Evolutionary conservation across 805 yeast species (phyloP), one percentile per base, ranked within the genome.

Genomic region (Sungouiella blattae): DNA sequence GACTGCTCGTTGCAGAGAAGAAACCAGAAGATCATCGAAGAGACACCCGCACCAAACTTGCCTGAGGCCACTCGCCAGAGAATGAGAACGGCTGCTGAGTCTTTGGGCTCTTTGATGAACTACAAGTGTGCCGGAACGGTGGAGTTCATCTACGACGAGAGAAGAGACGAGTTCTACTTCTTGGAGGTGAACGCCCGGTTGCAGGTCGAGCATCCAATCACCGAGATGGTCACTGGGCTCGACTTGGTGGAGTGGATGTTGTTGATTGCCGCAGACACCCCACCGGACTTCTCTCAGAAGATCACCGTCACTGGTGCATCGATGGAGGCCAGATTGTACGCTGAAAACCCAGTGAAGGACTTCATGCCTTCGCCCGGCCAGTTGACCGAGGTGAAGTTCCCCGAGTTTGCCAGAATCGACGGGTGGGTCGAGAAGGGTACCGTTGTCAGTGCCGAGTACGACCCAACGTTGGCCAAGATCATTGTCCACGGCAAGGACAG

Each of bases 191-290:
- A 91, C 58, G 95, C 98, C 9, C 80, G 98, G 57, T 75, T 91
- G 50, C 98, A 91, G 63, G 98, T 91, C 31, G 98, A 91, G 68
- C 98, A 91, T 61, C 98, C 98, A 26, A 83, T 93, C 52, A 91
- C 98, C 18, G 98, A 91, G 64, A 71, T 80, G 78, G 95, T 87
- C 26, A 91, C 97, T 13, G 97, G 97, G 3, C 67, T 89, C 35
- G 98, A 91, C 63, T 69, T 91, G 44, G 98, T 91, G 14, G 97
- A 93, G 62, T 87, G 96, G 96, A 93, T 93, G 98, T 67, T 91
- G 44, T 68, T 72, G 49, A 84, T 91, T 57, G 97, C 97, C 22
- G 95, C 95, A 24, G 89, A 87, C 55, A 74, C 74, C 47, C 81
- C 97, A 4, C 95, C 96, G 5, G 86, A 82, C 55, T 87, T 88